A percentile compares a stretch with the other conserved stretches of the same genome.
These are phyloP conservation scores for Termitomyces sp. DNA, from an alignment of 768 basidiomycete species.

Conservation along the genomic window DNA sequence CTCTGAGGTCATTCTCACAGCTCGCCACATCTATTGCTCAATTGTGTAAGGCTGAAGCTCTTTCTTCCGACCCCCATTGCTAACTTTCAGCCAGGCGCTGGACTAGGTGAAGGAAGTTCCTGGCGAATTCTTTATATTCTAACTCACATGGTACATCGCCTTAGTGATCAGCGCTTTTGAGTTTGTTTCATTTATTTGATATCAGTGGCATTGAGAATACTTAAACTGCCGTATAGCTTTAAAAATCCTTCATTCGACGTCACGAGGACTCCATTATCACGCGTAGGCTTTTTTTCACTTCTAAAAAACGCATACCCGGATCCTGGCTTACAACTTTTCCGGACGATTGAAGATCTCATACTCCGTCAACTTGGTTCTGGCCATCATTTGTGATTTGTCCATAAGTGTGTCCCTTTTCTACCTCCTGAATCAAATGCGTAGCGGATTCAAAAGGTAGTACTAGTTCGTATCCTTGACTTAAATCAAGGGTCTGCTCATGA, in stretches of 20 bases:
- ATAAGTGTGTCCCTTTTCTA: not conserved
- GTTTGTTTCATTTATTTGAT: not conserved
- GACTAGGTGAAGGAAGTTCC: not conserved
- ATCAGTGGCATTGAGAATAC: not conserved
- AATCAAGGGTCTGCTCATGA: not conserved
- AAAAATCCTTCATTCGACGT: not conserved
- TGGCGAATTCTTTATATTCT: not conserved
- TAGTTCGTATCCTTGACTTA: not conserved
- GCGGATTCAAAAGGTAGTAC: not conserved
- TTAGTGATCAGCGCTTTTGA: not conserved
- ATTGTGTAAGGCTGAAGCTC: not conserved
- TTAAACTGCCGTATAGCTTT: not conserved
- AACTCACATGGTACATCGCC: not conserved
- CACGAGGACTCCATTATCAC: too few species aligned
- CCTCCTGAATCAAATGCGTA: not conserved
- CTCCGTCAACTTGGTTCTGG: too few species aligned
- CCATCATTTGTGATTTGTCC: not conserved
- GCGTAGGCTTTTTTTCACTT: too few species aligned
- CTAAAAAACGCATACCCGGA: too few species aligned
- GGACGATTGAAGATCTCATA: too few species aligned
- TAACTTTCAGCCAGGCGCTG: not conserved
- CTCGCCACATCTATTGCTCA: not conserved
- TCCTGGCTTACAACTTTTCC: too few species aligned
- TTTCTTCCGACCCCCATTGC: not conserved
- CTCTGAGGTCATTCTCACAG: not conserved